phyloP scores from a whole-genome alignment of 345 rosid genomes.

The Linum trigynum region DNA sequence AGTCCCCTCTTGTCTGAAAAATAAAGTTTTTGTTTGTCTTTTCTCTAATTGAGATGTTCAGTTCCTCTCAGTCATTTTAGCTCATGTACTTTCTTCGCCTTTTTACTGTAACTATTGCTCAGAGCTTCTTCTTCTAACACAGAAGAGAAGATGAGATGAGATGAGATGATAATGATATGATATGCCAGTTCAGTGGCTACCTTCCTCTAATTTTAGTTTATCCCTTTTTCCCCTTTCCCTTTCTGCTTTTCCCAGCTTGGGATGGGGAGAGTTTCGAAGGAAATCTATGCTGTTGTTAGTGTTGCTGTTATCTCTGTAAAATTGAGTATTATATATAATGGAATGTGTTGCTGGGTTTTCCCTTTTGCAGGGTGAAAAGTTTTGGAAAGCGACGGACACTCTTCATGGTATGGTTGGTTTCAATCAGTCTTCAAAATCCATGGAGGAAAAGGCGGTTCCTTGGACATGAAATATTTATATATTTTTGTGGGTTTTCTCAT shows the following conservation, averaged over 20 bases:
- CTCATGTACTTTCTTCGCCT: slow-evolving; percentile 20
- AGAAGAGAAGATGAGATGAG: slow-evolving; percentile 6
- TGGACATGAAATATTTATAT: not conserved
- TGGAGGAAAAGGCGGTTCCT: no score
- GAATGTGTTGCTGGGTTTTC: slow-evolving; percentile 18
- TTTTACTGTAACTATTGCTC: slow-evolving; percentile 30
- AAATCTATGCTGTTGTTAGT: not conserved
- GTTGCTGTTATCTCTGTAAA: not conserved
- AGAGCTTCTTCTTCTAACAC: slow-evolving; percentile 12
- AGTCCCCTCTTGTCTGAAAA: slow-evolving; percentile 34
- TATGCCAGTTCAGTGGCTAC: not conserved
- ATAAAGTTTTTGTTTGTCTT: slow-evolving; percentile 59
- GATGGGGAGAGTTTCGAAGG: not conserved
- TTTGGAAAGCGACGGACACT: slow-evolving; percentile 77
- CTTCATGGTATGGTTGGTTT: slow-evolving; percentile 40
- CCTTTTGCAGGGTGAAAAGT: slow-evolving; percentile 66
- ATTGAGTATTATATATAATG: slow-evolving; percentile 3
- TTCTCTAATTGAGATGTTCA: slow-evolving; percentile 25
- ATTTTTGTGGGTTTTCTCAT: slow-evolving; percentile 14
- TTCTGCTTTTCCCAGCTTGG: slow-evolving; percentile 11
- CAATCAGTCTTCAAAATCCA: slow-evolving; percentile 22
- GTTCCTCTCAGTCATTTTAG: not conserved
- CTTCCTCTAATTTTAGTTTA: slow-evolving; percentile 14
- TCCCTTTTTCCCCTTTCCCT: slow-evolving; percentile 15
- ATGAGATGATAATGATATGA: no score